These are phyloP conservation scores for Byssoonygena ceratinophila DNA, from an alignment of 2,329 filamentous ascomycete genomes.

Conservation along the genomic window DNA sequence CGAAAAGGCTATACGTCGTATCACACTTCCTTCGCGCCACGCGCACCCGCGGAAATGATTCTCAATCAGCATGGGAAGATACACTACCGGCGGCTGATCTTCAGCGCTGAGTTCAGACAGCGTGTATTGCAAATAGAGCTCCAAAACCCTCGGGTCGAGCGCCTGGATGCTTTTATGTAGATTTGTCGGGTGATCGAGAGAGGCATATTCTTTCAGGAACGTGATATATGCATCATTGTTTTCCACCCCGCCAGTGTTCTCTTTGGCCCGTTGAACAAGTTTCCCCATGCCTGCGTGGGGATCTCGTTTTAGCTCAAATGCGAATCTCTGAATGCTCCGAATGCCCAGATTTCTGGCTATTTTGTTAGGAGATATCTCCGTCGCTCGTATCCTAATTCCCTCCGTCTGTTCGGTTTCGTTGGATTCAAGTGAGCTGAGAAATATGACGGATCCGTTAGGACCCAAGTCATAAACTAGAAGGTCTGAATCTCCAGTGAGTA, in stretches of 20 bases:
- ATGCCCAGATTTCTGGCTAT: conserved; percentile 29
- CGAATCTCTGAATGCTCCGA: conserved; percentile 27
- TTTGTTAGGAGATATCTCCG: conserved; percentile 30
- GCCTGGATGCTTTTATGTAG: not conserved
- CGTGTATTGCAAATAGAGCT: conserved; percentile 40
- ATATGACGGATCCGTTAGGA: conserved; percentile 49
- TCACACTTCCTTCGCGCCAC: conserved; percentile 44
- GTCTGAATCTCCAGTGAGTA: conserved; percentile 79
- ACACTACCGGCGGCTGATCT: conserved; percentile 40
- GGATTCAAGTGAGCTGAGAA: conserved; percentile 52
- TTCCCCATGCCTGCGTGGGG: conserved; percentile 24
- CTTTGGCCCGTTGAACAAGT: conserved; percentile 27
- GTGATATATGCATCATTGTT: conserved; percentile 20
- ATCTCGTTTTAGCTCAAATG: conserved; percentile 31
- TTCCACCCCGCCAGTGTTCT: conserved; percentile 15
- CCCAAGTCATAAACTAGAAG: conserved; percentile 65
- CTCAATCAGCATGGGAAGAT: conserved; percentile 55
- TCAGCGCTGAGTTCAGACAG: conserved; percentile 17
- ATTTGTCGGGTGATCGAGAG: conserved; percentile 12
- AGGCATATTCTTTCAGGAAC: conserved; percentile 32
- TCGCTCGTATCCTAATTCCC: conserved; percentile 22
- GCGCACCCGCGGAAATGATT: conserved; percentile 45
- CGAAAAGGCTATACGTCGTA: conserved; percentile 48
- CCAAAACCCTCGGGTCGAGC: conserved; percentile 43
- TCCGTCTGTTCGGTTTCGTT: not conserved